A percentile compares a stretch with the other conserved stretches of the same genome.
phyloP scores from a whole-genome alignment of 352 stramenopile species.

The Phytophthora tentaculata region DNA sequence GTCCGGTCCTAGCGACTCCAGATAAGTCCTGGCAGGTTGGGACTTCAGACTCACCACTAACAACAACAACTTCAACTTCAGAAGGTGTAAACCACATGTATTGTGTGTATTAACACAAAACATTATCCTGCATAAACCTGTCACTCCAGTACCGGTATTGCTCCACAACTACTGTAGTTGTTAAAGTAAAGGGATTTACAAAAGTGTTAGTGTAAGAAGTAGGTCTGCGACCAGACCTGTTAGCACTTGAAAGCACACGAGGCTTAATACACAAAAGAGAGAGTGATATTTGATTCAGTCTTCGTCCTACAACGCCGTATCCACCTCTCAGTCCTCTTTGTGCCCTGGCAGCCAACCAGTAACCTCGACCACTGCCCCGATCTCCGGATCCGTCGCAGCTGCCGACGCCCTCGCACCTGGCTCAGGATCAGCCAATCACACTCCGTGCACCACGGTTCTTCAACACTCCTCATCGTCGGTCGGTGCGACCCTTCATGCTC shows the following conservation, averaged over 20 bases:
- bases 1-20: too few relatives aligned
- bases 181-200: too few relatives aligned
- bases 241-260: background rate
- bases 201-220: too few relatives aligned
- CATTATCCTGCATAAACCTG: too few relatives aligned
- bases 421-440: background rate
- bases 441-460: background rate
- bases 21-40: too few relatives aligned
- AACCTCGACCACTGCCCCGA: background rate
- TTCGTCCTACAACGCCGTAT: background rate
- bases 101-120: too few relatives aligned
- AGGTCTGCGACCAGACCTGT: too few relatives aligned
- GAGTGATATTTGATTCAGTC: background rate
- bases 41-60: too few relatives aligned
- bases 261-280: background rate
- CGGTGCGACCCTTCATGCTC: background rate
- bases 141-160: too few relatives aligned
- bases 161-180: too few relatives aligned
- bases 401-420: background rate
- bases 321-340: background rate
- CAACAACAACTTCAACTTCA: background rate
- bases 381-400: background rate
- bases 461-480: background rate
- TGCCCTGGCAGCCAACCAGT: background rate
- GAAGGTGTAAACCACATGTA: too few relatives aligned